phyloP scores from a whole-genome alignment of 768 basidiomycete genomes.

The Lactarius hengduanensis region DNA sequence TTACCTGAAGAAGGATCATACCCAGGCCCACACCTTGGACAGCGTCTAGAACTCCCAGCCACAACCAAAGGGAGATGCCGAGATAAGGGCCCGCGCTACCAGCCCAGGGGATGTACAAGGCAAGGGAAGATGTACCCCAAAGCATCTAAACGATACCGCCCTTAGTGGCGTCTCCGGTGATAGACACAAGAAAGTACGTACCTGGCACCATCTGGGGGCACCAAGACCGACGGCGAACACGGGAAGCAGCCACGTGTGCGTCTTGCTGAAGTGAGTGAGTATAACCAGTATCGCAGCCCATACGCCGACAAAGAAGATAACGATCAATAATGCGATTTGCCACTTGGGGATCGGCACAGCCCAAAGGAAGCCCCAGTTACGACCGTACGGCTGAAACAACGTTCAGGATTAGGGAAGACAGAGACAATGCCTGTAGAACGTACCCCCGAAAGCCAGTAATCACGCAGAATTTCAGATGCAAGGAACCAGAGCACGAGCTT shows the following conservation, averaged over 20 bases:
- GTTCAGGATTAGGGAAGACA: background rate
- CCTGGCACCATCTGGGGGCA: slow-evolving; percentile 94
- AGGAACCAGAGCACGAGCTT: slow-evolving; percentile 96
- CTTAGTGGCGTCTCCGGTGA: background rate
- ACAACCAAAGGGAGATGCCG: slow-evolving; percentile 87
- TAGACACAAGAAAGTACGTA: slow-evolving; percentile 32
- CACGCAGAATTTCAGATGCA: slow-evolving; percentile 86
- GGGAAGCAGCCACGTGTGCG: slow-evolving; percentile 92
- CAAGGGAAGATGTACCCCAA: slow-evolving; percentile 94
- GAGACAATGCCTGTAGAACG: slow-evolving; percentile 34
- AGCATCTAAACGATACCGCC: slow-evolving; percentile 54
- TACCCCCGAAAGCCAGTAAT: slow-evolving; percentile 89
- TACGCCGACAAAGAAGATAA: slow-evolving; percentile 82
- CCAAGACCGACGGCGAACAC: slow-evolving; percentile 95
- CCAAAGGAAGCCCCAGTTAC: slow-evolving; percentile 96
- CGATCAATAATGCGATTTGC: slow-evolving; percentile 77
- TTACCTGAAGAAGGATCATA: slow-evolving; percentile 77
- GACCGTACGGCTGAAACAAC: slow-evolving; percentile 70
- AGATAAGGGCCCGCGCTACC: slow-evolving; percentile 84
- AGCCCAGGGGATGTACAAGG: slow-evolving; percentile 92
- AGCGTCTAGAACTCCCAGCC: slow-evolving; percentile 93
- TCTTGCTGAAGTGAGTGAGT: slow-evolving; percentile 85
- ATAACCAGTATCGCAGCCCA: slow-evolving; percentile 76
- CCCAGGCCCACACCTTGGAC: slow-evolving; percentile 93
- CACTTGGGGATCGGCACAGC: slow-evolving; percentile 76